Base-by-base conservation (phyloP, 192 early-diverging fungal species). In the Blastocladiella britannica region DNA sequence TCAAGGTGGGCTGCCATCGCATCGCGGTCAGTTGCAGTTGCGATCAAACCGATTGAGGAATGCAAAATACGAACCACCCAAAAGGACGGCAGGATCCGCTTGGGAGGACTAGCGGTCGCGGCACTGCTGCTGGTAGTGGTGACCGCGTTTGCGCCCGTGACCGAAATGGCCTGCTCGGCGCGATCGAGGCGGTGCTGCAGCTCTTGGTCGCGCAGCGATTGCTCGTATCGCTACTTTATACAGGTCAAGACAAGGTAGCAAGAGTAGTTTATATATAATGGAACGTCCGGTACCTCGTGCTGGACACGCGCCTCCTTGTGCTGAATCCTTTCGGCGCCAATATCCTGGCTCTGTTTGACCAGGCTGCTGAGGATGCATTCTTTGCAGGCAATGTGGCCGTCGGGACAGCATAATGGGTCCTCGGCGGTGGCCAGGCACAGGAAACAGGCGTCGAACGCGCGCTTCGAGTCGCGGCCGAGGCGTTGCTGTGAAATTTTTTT, bases 351-450 rank as follows among this genome's bases (percentile, higher is more conserved):
- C 62, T 96, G 92, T 9, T 82, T 69, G 7, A 93, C 63, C 26
- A 93, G 83, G 51, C 78, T 83, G 58, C 85, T 80, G 58, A 84
- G 81, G 29, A 84, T 82, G 63, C 92, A 96, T 58, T 93, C 92
- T 37, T 78, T 81, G 68, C 91, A 95, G 0, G 82, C 72, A n/a
- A 93, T 63, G 66, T 95, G 91, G 2, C 89, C 91, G 31, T 81
- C 66, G 3, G 69, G 58, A 53, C 86, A 87, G 55, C 70, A 69
- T 0, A 86, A 66, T 12, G 86, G 86, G 55, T 82, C 77, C 25
- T 82, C 66, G 7, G 86, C 85, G 26, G 67, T 74, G 58, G 82
- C 82, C 7, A 92, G 70, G 62, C 92, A 96, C 24, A 93, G 64
- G 60, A 82, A 88, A 63, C 92, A 96, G 18, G 89, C 77, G 61